Conservation (phyloP, 805 yeast species). For the Diddensiella transvaalensis region DNA sequence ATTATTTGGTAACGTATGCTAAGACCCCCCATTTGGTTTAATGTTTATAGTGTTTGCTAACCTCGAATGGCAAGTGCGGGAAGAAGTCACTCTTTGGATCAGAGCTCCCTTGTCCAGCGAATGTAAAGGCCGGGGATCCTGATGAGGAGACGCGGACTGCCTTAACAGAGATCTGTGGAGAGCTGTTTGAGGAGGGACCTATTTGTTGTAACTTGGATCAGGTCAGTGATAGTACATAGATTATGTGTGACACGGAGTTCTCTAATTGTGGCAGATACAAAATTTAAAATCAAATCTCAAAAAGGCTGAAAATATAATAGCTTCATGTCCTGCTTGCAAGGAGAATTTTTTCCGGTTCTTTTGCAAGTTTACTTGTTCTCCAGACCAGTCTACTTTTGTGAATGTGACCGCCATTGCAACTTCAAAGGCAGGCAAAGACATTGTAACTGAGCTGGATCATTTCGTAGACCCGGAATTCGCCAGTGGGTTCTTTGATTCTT, state of each 20-base stretch:
- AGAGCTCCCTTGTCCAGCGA: conserved; percentile 72
- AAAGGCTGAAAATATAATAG: conserved; percentile 74
- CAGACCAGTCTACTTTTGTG: conserved; percentile 72
- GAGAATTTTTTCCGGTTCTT: conserved; percentile 80
- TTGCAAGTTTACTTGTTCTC: conserved; percentile 84
- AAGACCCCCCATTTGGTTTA: too few relatives aligned
- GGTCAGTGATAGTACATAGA: conserved; percentile 15
- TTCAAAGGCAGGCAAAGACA: conserved; percentile 48
- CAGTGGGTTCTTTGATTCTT: conserved; percentile 66
- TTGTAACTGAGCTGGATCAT: conserved; percentile 70
- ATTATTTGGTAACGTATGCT: conserved; percentile 31
- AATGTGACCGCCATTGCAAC: conserved; percentile 54
- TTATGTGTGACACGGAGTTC: too few relatives aligned
- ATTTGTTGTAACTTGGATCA: conserved; percentile 76
- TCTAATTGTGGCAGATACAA: conserved; percentile 17
- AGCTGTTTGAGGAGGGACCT: conserved; percentile 48
- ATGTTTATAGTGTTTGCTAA: too few relatives aligned
- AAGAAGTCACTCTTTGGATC: conserved; percentile 74
- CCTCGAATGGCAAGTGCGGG: conserved; percentile 54
- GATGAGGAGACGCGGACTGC: conserved; percentile 43
- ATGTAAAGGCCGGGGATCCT: conserved; percentile 47
- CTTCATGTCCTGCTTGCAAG: conserved; percentile 92
- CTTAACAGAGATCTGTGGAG: conserved; percentile 67
- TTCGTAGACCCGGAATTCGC: conserved; percentile 62
- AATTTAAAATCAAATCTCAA: conserved; percentile 56